Conservation (phyloP, 1,284 basidiomycete species). For the Leccinum insolens region DNA sequence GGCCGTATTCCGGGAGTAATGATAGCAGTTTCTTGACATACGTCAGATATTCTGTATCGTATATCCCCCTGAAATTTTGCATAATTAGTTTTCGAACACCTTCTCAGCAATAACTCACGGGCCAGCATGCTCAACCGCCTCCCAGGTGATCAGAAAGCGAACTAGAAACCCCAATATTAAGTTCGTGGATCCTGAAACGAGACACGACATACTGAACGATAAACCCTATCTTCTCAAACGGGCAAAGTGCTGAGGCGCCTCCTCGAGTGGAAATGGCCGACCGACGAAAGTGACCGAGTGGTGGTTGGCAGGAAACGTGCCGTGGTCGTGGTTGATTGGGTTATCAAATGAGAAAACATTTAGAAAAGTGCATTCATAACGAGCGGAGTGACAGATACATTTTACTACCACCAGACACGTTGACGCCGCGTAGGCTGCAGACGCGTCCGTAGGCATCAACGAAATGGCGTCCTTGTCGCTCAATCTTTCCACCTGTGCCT, state of each 20-base stretch:
- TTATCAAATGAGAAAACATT: slow-evolving; percentile 37
- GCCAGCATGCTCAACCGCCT: slow-evolving; percentile 90
- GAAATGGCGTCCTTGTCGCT: slow-evolving; percentile 71
- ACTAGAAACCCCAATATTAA: slow-evolving; percentile 47
- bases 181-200: neutral
- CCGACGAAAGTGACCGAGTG: slow-evolving; percentile 77
- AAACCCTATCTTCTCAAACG: slow-evolving; percentile 84
- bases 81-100: neutral
- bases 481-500: slow-evolving; percentile 61
- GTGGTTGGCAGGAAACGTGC: slow-evolving; percentile 64
- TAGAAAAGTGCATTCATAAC: neutral
- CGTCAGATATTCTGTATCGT: slow-evolving; percentile 81
- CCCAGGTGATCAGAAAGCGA: slow-evolving; percentile 93
- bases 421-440: slow-evolving; percentile 78
- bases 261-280: slow-evolving; percentile 81
- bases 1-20: slow-evolving; percentile 79
- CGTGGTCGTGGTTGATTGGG: slow-evolving; percentile 63
- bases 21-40: slow-evolving; percentile 79
- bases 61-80: slow-evolving; percentile 61
- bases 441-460: slow-evolving; percentile 78
- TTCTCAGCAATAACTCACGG: slow-evolving; percentile 58
- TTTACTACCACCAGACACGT: slow-evolving; percentile 82
- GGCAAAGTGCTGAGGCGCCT: slow-evolving; percentile 83
- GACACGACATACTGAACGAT: slow-evolving; percentile 67
- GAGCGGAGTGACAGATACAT: slow-evolving; percentile 55